Base-by-base conservation (phyloP, 345 rosid species). In the Crucihimalaya himalaica region DNA sequence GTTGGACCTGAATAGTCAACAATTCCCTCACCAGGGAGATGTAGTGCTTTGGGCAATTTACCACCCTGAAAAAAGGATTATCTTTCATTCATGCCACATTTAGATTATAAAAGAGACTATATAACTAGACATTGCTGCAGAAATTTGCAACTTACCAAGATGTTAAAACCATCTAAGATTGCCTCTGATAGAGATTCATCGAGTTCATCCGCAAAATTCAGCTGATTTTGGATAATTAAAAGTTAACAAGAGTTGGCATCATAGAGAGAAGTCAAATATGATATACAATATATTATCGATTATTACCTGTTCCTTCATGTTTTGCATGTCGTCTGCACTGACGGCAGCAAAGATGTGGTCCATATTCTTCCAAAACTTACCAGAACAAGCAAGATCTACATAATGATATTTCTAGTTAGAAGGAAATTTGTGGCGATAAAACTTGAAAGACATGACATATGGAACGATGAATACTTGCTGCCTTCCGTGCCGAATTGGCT, bases 321-420 rank as follows among this genome's bases (percentile, higher is more conserved):
- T 84, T 34, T 88, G 88, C 59, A 79, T 45, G 76, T 92, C 92
- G 67, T 90, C 98, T 34, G 82, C 70, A 81, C 73, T 78, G 37
- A 86, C 81, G 65, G 88, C 80, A 75, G 82, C 79, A 81, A 96
- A 96, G 34, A 83, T 66, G 76, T 81, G 81, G 76, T 88, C 90
- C 94, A 96, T 83, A 83, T 88, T 88, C 87, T 89, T 86, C 98
- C 99, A 92, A 79, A 90, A 88, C 60, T 82, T 79, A 71, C 91
- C 86, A 77, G 86, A 82, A 76, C 86, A 90, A 59, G 94, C 89
- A 57, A 78, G 78, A 80, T 77, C 99, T 96, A 54, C 74, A 80
- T 34, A 76, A 82, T 48, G 14, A 78, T 63, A 71, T 32, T 27
- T 63, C 61, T 8, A 14, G 73, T 28, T 58, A 57, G 68, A 71